Conservation (phyloP, 352 stramenopile species). For the Halophytophthora polymorphica region DNA sequence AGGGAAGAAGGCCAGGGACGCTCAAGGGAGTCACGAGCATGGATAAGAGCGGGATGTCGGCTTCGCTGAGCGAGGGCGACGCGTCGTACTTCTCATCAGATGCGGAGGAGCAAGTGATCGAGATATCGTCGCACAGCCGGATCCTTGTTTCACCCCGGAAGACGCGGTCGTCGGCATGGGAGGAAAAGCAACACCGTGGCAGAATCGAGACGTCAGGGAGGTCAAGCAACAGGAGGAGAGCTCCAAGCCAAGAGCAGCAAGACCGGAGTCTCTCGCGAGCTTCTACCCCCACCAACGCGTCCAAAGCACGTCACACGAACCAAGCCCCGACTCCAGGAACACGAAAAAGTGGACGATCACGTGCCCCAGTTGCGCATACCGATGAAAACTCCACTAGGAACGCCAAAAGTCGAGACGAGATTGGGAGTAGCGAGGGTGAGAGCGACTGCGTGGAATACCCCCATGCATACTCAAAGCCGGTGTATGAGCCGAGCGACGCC, state of each 20-base stretch:
- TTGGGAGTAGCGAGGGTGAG: neutral
- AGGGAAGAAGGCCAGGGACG: too few species aligned
- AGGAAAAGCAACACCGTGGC: constrained; percentile 9
- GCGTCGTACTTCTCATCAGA: constrained; percentile 22
- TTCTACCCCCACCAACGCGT: constrained; percentile 1
- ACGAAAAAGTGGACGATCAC: too few species aligned
- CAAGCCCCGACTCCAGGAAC: neutral
- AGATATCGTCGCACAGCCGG: constrained; percentile 56
- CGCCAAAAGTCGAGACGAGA: too few species aligned
- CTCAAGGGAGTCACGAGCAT: constrained; percentile 6
- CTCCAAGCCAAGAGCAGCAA: neutral
- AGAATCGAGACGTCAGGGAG: neutral
- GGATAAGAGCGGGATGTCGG: constrained; percentile 13
- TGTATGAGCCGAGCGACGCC: constrained; percentile 8
- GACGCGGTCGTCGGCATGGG: constrained; percentile 12
- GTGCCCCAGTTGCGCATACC: too few species aligned
- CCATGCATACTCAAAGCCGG: constrained; percentile 5
- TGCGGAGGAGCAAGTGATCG: constrained; percentile 44
- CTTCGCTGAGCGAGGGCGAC: constrained; percentile 10
- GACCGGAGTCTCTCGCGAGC: constrained; percentile 3
- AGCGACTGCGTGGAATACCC: neutral
- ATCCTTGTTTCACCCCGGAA: constrained; percentile 60
- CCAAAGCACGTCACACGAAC: neutral
- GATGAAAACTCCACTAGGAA: too few species aligned
- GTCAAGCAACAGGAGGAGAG: constrained; percentile 1